phyloP scores from a whole-genome alignment of 2,329 filamentous ascomycete species.

The Ascochyta fabae region DNA sequence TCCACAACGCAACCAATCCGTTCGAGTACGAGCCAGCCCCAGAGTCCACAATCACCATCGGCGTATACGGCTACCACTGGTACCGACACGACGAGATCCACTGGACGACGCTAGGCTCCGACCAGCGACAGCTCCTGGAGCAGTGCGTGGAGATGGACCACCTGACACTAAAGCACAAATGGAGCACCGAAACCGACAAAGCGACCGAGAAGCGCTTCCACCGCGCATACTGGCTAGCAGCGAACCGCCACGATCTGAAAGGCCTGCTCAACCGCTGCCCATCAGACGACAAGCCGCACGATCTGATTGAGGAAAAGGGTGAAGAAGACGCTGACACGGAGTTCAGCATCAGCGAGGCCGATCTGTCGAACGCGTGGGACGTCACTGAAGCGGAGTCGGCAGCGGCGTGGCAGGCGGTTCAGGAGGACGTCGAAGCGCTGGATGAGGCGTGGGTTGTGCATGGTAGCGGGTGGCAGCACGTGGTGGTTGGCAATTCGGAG shows the following conservation, averaged over 20 bases:
- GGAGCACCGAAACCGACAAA: slow-evolving; percentile 19
- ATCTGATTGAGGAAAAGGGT: slow-evolving; percentile 7
- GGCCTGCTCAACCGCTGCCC: slow-evolving; percentile 23
- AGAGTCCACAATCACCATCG: slow-evolving; percentile 28
- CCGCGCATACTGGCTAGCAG: slow-evolving; percentile 38
- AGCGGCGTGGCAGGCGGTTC: slow-evolving; percentile 6
- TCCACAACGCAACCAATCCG: slow-evolving; percentile 37
- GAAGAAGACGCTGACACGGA: slow-evolving; percentile 9
- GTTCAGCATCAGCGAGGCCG: slow-evolving; percentile 10
- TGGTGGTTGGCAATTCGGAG: slow-evolving; percentile 16
- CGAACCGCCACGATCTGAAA: slow-evolving; percentile 20
- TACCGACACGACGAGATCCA: slow-evolving; percentile 28
- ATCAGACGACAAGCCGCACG: slow-evolving; percentile 14
- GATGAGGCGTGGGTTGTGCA: neutral
- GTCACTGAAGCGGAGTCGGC: neutral
- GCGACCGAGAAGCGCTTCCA: slow-evolving; percentile 35
- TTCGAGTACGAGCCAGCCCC: slow-evolving; percentile 12
- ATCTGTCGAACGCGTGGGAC: slow-evolving; percentile 17
- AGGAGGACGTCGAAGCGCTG: neutral
- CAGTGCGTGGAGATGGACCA: neutral
- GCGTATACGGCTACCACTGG: slow-evolving; percentile 31
- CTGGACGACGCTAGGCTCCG: slow-evolving; percentile 32
- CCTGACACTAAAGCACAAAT: slow-evolving; percentile 19
- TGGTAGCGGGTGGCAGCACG: neutral
- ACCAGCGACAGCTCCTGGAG: slow-evolving; percentile 8